Base-by-base conservation (phyloP, 345 rosid genomes). In the Boechera stricta region DNA sequence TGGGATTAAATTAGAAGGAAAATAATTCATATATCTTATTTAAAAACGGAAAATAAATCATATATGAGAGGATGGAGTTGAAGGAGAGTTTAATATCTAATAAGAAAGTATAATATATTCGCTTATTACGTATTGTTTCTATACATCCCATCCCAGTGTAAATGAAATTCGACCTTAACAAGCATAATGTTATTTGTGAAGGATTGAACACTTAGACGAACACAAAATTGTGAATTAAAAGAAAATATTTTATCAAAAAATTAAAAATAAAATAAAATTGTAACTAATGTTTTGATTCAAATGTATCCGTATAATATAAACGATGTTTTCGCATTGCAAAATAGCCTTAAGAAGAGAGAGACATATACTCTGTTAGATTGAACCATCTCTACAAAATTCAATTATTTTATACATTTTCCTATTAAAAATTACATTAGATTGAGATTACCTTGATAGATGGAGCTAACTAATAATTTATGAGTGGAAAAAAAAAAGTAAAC, bases 381-480 rank as follows among this genome's bases (percentile, higher is more conserved):
- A 59, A 35, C 29, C 13, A 35, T n/a, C 28, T 58, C 4, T 21
- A 59, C 10, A 49, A 35, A n/a, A 39, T 35, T 35, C 47, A 36
- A 16, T 60, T 60, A 3, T 10, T 60, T 18, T n/a, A 16, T 8
- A 38, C 31, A 36, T 36, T 60, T 36, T 10, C 3, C 7, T 5
- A 21, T 21, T 21, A 10, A 61, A 61, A 36, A 59, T 18, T 0
- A 0, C 2, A 6, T 18, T 59, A 29, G n/a, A 41, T 69, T 28
- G 18, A 63, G 53, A 73, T 42, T 35, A 9, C 16, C 31, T 29
- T 41, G 56, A 32, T 29, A 53, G 44, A 35, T 33, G 48, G 28
- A 35, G 31, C 38, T 15, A 45, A 44, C 4, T 6, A 57, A 75
- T 47, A 36, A 56, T 26, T 35, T 57, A 75, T 24, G 26, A 57